Conservation (phyloP, 352 stramenopile genomes). For the Aphanomyces astaci region DNA sequence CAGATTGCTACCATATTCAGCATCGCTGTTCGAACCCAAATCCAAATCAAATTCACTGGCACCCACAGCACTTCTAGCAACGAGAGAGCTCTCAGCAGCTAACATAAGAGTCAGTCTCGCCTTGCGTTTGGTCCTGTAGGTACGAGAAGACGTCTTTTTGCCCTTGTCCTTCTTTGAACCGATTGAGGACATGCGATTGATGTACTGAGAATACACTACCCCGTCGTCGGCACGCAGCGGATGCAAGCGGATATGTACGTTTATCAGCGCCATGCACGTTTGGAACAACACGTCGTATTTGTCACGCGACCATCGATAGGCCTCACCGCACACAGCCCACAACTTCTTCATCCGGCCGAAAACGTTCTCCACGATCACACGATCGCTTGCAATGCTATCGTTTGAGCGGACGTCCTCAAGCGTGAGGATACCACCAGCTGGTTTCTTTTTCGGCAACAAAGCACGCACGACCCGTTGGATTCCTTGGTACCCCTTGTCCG, state of each 20-base stretch:
- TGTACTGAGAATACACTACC: not conserved
- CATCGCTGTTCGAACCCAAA: not conserved
- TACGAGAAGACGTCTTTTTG: not conserved
- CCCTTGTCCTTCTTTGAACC: not conserved
- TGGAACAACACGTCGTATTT: conserved; percentile 14
- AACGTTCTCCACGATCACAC: conserved; percentile 23
- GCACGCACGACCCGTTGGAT: not conserved
- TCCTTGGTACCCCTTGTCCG: conserved; percentile 21
- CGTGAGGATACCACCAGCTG: not conserved
- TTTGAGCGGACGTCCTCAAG: conserved; percentile 1
- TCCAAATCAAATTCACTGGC: not conserved
- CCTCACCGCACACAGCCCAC: not conserved
- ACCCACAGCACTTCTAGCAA: not conserved
- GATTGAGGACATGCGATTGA: not conserved
- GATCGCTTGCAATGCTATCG: conserved; percentile 17
- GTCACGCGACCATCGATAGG: conserved; percentile 6
- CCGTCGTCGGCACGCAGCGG: not conserved
- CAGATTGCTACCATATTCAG: not conserved
- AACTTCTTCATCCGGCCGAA: conserved; percentile 17
- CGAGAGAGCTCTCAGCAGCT: not conserved
- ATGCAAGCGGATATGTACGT: conserved; percentile 10
- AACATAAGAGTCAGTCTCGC: not conserved
- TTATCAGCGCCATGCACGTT: conserved; percentile 10
- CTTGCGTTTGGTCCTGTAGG: conserved; percentile 1
- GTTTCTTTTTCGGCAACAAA: conserved; percentile 13